Base-by-base conservation (phyloP, 2,329 filamentous ascomycete species). In the Xylogone sp. region DNA sequence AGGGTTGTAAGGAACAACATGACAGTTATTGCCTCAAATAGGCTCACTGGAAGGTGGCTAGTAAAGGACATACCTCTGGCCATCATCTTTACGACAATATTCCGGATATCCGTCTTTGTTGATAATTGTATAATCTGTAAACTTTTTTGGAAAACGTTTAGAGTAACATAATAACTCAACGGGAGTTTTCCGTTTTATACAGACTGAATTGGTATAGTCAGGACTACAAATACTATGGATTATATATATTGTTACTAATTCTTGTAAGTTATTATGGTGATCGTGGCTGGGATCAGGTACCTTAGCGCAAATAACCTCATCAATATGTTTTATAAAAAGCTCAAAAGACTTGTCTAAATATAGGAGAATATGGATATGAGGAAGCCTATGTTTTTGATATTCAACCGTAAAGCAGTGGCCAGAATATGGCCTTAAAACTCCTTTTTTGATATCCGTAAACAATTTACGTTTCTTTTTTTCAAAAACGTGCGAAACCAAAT, bases 1-100 rank as follows among this genome's bases (percentile, higher is more conserved):
- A 3, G 24, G 45, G 43, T 54, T 54, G 21, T 54, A 54, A 2
- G 27, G 46, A 12, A 54, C 50, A 13, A 54, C 42, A 44, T 27
- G 53, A 9, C 31, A 9, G 21, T 55, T 55, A 47, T 55, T 31
- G n/a, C 34, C n/a, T 13, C 4, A 7, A 39, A 39, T 39, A 7
- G n/a, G 10, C 5, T 39, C 6, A 4, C 34, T 39, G 5, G 34
- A 16, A 7, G n/a, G 4, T 9, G 4, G 8, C n/a, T 7, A 39
- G 4, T 39, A 7, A 16, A 7, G n/a, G 5, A 39, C n/a, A 39
- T 9, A 39, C n/a, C n/a, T 39, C 13, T 39, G n/a, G n/a, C n/a
- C n/a, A 39, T 39, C 34, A 39, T 39, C n/a, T 16, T 18, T 39
- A 39, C 34, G n/a, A 16, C 13, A 16, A 39, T 39, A 39, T 39